phyloP scores from a whole-genome alignment of 2,329 filamentous ascomycete species.

The Scedosporium aurantiacum region DNA sequence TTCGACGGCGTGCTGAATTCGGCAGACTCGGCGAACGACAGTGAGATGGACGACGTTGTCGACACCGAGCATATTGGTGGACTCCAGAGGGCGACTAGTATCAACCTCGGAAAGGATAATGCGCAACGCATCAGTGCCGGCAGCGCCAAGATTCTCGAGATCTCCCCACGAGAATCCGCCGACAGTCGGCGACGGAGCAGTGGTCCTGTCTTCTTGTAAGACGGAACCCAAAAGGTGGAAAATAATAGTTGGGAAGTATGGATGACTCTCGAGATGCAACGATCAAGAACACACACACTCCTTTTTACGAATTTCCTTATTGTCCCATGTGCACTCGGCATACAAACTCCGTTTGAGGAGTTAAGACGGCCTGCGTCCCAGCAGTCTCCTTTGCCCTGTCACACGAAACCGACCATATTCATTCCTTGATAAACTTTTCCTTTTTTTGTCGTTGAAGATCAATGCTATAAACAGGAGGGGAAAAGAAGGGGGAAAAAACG shows the following conservation, averaged over 20 bases:
- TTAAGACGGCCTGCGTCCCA: too few relatives aligned
- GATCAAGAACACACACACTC: slow-evolving; percentile 6
- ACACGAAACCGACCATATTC: slow-evolving; percentile 14
- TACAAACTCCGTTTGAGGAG: too few relatives aligned
- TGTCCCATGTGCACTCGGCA: slow-evolving; percentile 6
- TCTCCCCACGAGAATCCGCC: slow-evolving; percentile 44
- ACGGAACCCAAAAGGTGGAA: background rate
- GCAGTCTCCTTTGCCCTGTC: too few relatives aligned
- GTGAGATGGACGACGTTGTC: slow-evolving; percentile 10
- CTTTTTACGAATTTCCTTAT: slow-evolving; percentile 9
- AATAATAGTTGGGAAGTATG: background rate
- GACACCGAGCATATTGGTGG: slow-evolving; percentile 14
- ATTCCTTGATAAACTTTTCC: slow-evolving; percentile 10
- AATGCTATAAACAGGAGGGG: too few relatives aligned
- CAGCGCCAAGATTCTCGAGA: slow-evolving; percentile 62
- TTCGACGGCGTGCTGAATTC: slow-evolving; percentile 38
- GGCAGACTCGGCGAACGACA: slow-evolving; percentile 21
- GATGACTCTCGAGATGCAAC: background rate
- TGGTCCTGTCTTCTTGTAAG: slow-evolving; percentile 2
- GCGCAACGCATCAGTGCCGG: slow-evolving; percentile 65
- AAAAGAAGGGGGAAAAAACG: slow-evolving; percentile 9
- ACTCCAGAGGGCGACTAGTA: slow-evolving; percentile 56
- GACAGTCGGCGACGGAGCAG: slow-evolving; percentile 30
- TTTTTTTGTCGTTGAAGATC: too few relatives aligned
- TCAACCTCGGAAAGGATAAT: slow-evolving; percentile 56